phyloP scores from a whole-genome alignment of 345 rosid species.

The Trapa incisa region DNA sequence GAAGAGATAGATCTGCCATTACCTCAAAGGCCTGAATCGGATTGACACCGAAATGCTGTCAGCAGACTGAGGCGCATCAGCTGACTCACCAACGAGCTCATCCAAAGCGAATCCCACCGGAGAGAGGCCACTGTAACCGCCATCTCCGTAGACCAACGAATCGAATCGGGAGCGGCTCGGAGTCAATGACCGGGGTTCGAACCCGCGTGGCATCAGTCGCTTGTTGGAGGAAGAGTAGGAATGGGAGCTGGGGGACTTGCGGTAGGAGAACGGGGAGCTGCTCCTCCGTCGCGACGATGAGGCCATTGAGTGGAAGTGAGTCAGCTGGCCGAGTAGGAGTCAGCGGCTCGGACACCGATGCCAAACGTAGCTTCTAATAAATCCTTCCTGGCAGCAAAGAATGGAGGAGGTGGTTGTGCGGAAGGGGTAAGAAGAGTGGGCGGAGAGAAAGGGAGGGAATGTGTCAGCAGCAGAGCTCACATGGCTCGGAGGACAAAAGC shows the following conservation, averaged over 20 bases:
- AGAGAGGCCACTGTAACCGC: constrained; percentile 25
- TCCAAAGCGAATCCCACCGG: constrained; percentile 53
- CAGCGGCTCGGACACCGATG: background rate
- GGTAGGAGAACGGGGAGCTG: constrained; percentile 58
- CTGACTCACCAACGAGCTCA: constrained; percentile 53
- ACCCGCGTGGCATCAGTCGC: constrained; percentile 12
- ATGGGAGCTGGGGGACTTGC: constrained; percentile 63
- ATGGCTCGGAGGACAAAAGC: constrained; percentile 55
- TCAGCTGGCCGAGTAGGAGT: constrained; percentile 6
- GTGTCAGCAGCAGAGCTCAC: constrained; percentile 32
- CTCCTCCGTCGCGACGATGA: constrained; percentile 80
- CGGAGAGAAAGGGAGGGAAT: constrained; percentile 42
- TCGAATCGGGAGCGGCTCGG: constrained; percentile 58
- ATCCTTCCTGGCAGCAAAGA: background rate
- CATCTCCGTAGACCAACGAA: constrained; percentile 28
- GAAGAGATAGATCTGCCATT: constrained; percentile 4
- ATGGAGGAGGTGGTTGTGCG: constrained; percentile 12
- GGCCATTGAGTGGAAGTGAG: constrained; percentile 46
- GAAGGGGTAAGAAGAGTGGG: constrained; percentile 16
- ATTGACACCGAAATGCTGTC: constrained; percentile 96
- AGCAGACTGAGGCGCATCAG: constrained; percentile 48
- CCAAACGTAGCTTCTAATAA: constrained; percentile 7
- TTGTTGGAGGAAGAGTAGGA: constrained; percentile 38
- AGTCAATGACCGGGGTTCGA: constrained; percentile 69
- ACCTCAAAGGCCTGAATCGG: constrained; percentile 96